Evolutionary conservation across 768 basidiomycete genomes (phyloP).

Genomic region (Trametes cinnabarina): DNA sequence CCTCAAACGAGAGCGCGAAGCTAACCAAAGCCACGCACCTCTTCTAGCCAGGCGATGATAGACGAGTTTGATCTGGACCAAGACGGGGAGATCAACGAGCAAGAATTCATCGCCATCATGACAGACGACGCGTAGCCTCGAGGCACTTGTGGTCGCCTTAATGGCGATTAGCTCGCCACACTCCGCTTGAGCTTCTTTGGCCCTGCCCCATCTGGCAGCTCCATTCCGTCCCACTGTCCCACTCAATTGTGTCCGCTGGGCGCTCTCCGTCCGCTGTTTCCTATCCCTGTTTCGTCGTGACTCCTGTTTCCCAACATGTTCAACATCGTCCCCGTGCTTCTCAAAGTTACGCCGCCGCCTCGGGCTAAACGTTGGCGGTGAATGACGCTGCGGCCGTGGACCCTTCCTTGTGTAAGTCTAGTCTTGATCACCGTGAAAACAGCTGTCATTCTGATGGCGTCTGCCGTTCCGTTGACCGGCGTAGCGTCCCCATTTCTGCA

Average conservation of each 20-base stretch:
- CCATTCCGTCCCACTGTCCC: neutral
- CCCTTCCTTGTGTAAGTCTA: neutral
- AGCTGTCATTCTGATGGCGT: conserved; percentile 1
- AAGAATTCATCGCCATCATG: conserved; percentile 97
- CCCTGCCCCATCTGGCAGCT: neutral
- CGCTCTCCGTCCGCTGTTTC: neutral
- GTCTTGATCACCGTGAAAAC: neutral
- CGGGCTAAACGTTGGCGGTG: neutral
- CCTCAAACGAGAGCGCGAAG: neutral
- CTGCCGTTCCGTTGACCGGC: neutral
- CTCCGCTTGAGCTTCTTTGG: conserved; percentile 5
- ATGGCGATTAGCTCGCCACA: conserved; percentile 14
- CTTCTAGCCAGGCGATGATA: conserved; percentile 94
- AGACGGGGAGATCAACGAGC: conserved; percentile 95
- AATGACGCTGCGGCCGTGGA: neutral
- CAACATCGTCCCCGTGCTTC: neutral
- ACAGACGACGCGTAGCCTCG: conserved; percentile 72
- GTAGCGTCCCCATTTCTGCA: neutral
- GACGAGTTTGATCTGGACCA: conserved; percentile 99
- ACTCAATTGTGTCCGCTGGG: neutral
- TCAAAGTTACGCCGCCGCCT: neutral
- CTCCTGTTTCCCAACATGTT: neutral
- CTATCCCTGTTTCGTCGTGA: neutral
- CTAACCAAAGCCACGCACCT: neutral
- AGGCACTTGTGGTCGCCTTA: neutral